These are phyloP conservation scores for Flaveria sonorensis DNA, from an alignment of 129 eudicot species.

Conservation along the genomic window DNA sequence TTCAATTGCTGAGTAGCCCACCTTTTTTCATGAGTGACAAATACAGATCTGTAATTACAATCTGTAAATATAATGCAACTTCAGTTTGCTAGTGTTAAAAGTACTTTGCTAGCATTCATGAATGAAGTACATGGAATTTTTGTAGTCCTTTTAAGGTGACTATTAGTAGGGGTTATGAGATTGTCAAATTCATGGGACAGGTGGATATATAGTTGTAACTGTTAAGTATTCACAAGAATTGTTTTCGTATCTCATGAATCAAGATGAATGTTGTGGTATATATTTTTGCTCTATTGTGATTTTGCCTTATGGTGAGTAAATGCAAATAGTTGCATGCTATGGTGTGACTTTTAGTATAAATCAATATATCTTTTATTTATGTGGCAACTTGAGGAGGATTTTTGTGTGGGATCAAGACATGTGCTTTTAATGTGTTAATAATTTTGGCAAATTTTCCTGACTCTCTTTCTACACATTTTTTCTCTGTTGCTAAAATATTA, in stretches of 20 bases:
- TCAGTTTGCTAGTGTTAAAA: neutral
- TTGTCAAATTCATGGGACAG: neutral
- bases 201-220: too few relatives aligned
- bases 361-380: neutral
- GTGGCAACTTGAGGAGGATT: neutral
- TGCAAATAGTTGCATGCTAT: neutral
- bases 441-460: neutral
- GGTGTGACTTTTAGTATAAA: neutral
- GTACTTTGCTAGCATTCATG: neutral
- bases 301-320: neutral
- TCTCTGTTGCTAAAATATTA: neutral
- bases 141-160: neutral
- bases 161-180: neutral
- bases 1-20: neutral
- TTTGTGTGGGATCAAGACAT: neutral
- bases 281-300: neutral
- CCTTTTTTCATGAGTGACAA: neutral
- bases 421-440: neutral
- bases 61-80: neutral
- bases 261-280: neutral
- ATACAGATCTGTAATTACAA: neutral
- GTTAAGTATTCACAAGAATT: neutral
- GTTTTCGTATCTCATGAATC: neutral
- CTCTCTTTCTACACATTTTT: neutral
- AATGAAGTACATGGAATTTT: neutral